Base-by-base conservation (phyloP, 805 yeast species). In the Lipomyces yamanashiensis region DNA sequence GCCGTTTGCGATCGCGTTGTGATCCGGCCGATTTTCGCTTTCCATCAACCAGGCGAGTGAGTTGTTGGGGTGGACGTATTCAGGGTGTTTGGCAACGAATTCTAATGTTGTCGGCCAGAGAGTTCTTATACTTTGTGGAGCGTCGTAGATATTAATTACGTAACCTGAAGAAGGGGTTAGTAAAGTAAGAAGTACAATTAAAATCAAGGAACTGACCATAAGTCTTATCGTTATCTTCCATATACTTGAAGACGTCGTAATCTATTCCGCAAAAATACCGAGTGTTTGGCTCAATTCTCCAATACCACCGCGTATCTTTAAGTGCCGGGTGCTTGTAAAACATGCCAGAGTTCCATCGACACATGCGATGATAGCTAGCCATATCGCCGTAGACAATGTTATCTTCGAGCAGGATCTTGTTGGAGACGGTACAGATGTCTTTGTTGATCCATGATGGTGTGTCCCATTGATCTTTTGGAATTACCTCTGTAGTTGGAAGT, bases 211-310 rank as follows among this genome's bases (percentile, higher is more conserved):
- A 92, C 90, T 77, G 90, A 93, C 62, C 96, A 73, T 90, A 90
- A 0, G 85, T 79, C 74, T 89, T 89, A 49, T 82, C 75, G 54
- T 89, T 85, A 34, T 80, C 84, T 64, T 84, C 84, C 77, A 74
- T 74, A 64, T 70, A 74, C 34, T 70, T 69, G 62, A 74, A 74
- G n/a, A 74, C 73, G 70, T 90, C 96, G 72, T 90, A 90, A 59
- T 88, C 84, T 49, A 90, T 76, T 59, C 86, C 84, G 71, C 90
- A 85, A 72, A 79, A 88, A 72, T 87, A 89, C 34, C 81, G 79
- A 0, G 90, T 89, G 41, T 77, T 78, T 7, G 96, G 96, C 75
- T 90, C 96, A 54, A 90, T 79, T 66, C 96, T 79, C 96, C 96
- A 90, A 72, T 87, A 88, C 76, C 87, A 90, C 69, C 80, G 82